Base-by-base conservation (phyloP, 2,329 filamentous ascomycete species). In the Colletotrichum tabaci region DNA sequence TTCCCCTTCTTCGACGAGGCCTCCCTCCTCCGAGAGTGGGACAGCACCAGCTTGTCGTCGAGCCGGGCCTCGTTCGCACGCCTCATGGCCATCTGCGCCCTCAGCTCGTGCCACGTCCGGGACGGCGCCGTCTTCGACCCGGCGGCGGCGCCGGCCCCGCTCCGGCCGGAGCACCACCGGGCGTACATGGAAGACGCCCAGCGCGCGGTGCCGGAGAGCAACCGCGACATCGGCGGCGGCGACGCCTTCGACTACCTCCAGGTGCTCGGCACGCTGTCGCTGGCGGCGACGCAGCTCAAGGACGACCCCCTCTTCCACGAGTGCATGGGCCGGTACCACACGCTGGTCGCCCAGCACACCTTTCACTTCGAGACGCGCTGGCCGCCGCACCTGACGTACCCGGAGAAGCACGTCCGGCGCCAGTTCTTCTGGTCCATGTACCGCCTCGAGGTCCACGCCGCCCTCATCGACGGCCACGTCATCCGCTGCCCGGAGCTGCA, bases 371-470 rank as follows among this genome's bases (percentile, higher is more conserved):
- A 90, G 74, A 78, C 80, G 6, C 81, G 84, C 15, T 90, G 88
- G 88, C 87, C 87, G 0, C 77, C 79, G 5, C 78, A 80, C 15
- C 79, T 88, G 9, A 79, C 80, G 13, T 75, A 81, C 5, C 79
- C 87, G 9, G 87, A 88, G 74, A 61, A 64, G 18, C 72, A 74
- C 15, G 73, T 73, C 10, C 65, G 50, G 7, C 66, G 60, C 3
- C 70, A 86, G 82, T 86, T 85, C 74, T 74, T 74, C 38, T 90
- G 88, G 88, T 87, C 87, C 47, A 88, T 87, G 66, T 90, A 90
- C 75, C 87, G 85, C 10, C 78, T 90, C 2, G 88, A 90, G 67
- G 82, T 90, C 3, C 88, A 86, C 76, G 82, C 85, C 0, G 84
- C 86, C 3, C 84, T 88, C 49, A 86, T 89, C 9, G 89, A 86